Base-by-base conservation (phyloP, 202 grass and related monocot species). In the Cymbopogon flexuosus region DNA sequence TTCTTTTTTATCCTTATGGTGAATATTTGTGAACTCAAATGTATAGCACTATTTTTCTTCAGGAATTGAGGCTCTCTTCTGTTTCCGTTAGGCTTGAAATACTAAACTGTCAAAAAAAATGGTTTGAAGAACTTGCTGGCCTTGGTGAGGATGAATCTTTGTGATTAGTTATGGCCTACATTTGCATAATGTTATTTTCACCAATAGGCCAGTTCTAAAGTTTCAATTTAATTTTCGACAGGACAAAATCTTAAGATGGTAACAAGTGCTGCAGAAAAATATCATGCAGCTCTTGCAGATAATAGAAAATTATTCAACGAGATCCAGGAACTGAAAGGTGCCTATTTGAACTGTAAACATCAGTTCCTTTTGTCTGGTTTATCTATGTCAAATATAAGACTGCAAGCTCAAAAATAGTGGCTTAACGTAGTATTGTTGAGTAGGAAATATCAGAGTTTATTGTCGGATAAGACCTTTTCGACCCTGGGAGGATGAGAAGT, bases 321-420 rank as follows among this genome's bases (percentile, higher is more conserved):
- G 61, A 78, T 98, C 73, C 90, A 89, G 73, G 96, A 98, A 87
- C 84, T 98, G 82, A 98, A 95, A 95, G 96, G 96, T 98, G 56
- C 76, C 65, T 68, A 46, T 72, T 36, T 80, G 35, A 87, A 74
- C 37, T 68, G 64, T 21, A 75, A 33, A 65, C 18, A 65, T 36
- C 18, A 49, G 29, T 64, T 78, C 34, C 13, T 86, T 81, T 61
- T 49, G 10, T 49, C 29, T 59, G n/a, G 35, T 52, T 52, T 80
- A 63, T 78, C 19, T 82, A 61, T 63, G 75, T 56, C 34, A 51
- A 67, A 68, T 37, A 37, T 65, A 73, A 52, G 12, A 66, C 42
- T 73, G 23, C 56, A 59, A 68, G 24, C 3, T 71, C 33, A 78
- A 80, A 72, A 54, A 58, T 57, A 84, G 54, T 45, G 60, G 19